phyloP scores from a whole-genome alignment of 164 flowering plant species.

The Chimonanthus salicifolius region DNA sequence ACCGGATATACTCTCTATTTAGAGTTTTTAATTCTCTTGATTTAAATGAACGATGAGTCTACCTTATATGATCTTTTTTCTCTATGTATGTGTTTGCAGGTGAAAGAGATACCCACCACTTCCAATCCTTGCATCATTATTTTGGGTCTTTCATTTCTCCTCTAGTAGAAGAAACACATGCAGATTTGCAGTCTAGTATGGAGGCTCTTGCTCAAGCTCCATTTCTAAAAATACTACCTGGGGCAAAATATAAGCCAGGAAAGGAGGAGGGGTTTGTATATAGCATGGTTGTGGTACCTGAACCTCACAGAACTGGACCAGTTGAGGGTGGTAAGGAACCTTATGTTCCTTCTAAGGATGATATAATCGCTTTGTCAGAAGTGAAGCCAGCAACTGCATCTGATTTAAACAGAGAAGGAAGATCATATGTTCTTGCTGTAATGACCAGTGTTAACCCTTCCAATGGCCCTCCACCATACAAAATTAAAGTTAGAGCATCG shows the following conservation, averaged over 20 bases:
- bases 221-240: constrained; percentile 30
- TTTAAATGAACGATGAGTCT: too few relatives aligned
- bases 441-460: constrained; percentile 8
- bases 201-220: constrained; percentile 42
- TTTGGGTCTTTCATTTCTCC: constrained; percentile 42
- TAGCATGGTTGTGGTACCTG: neutral
- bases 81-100: constrained; percentile 21
- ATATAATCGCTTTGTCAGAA: constrained; percentile 44
- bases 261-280: too few relatives aligned
- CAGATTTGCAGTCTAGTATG: constrained; percentile 40
- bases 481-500: constrained; percentile 22
- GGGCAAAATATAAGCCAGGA: constrained; percentile 12
- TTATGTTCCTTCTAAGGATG: constrained; percentile 50
- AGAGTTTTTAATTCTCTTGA: too few relatives aligned
- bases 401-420: constrained; percentile 22
- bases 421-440: neutral
- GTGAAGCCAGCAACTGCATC: constrained; percentile 35
- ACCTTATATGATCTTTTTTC: neutral
- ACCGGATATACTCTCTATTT: too few relatives aligned
- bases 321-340: constrained; percentile 23
- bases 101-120: constrained; percentile 45
- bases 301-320: neutral
- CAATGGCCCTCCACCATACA: neutral
- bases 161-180: constrained; percentile 52
- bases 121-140: constrained; percentile 41